These are phyloP conservation scores for Barnettozyma hawaiiensis DNA, from an alignment of 1,139 yeast species.

Conservation along the genomic window DNA sequence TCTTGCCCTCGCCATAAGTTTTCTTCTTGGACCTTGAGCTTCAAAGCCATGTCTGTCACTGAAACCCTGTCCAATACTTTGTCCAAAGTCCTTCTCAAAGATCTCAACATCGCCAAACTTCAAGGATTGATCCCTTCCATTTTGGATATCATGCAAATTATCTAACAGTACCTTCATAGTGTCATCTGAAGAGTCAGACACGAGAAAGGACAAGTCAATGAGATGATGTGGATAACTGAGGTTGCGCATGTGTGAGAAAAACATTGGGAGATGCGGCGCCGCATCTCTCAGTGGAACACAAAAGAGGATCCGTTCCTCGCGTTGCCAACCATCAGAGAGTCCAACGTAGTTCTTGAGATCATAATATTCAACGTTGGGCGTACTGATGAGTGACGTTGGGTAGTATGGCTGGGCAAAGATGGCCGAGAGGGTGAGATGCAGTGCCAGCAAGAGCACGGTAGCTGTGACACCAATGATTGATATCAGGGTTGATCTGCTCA, in stretches of 20 bases:
- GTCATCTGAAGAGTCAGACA: conserved; percentile 55
- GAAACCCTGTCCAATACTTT: conserved; percentile 58
- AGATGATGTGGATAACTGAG: conserved; percentile 63
- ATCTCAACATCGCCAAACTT: conserved; percentile 53
- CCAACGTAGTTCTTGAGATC: conserved; percentile 49
- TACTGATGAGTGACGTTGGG: conserved; percentile 28
- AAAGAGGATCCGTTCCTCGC: conserved; percentile 51
- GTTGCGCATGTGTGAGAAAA: conserved; percentile 53
- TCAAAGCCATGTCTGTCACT: conserved; percentile 67
- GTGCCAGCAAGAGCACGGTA: conserved; percentile 4
- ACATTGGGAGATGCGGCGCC: conserved; percentile 60
- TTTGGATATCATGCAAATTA: conserved; percentile 43
- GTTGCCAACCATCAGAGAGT: conserved; percentile 51
- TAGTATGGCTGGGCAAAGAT: conserved; percentile 21
- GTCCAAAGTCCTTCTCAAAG: conserved; percentile 65
- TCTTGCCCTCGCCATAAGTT: conserved; percentile 68
- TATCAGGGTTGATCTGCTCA: conserved; percentile 3
- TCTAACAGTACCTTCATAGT: conserved; percentile 46
- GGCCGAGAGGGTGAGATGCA: conserved; percentile 14
- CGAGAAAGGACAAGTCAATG: conserved; percentile 59
- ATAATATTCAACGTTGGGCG: conserved; percentile 41
- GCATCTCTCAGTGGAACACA: conserved; percentile 72
- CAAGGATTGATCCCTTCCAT: conserved; percentile 36
- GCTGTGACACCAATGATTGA: neutral
- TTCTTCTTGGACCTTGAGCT: conserved; percentile 70